Evolutionary conservation across 306 rosid species (phyloP), one percentile per base, ranked within the genome.

Genomic region (Canavalia ensiformis): DNA sequence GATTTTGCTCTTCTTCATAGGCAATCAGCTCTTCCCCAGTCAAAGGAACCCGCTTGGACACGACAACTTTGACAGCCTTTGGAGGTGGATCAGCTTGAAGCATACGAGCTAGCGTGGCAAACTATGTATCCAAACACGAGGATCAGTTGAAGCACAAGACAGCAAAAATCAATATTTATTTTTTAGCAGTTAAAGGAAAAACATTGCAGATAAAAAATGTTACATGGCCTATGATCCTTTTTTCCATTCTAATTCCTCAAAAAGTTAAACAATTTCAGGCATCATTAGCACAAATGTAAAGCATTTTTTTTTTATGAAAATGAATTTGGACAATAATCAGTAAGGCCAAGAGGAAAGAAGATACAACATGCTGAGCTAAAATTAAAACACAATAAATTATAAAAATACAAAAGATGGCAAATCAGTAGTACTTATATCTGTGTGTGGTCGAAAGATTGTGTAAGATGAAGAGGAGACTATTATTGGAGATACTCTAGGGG

Each of bases 31-130:
- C 99, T 11, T 95, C 97, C 33, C 99, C 99, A 63, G 89, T 91
- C 88, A 95, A 90, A 84, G 97, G 98, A 84, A 95, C 95, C 76
- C 98, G 93, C 90, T 89, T 90, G 81, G 99, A 95, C 90, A 95
- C 87, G 8, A 88, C 82, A 64, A 95, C 96, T 83, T 95, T 95
- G 85, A 93, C 99, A 76, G 99, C 99, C 88, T 95, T 95, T 75
- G 99, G 99, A 79, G 99, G 97, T 7, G 98, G 99, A 82, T 91
- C 98, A 60, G 97, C 94, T 81, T 95, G 99, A 82, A 95, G 99
- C 89, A 93, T 91, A 67, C 94, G 99, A 81, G 98, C 99, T 88
- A 93, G 90, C 2, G 98, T 90, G 76, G 90, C 97, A 86, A 88
- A 95, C 99, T 95, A 81, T 31, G 37, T 66, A 50, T 59, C 58